Conservation (phyloP, 1,139 yeast genomes). For the Suhomyces atakaporum region DNA sequence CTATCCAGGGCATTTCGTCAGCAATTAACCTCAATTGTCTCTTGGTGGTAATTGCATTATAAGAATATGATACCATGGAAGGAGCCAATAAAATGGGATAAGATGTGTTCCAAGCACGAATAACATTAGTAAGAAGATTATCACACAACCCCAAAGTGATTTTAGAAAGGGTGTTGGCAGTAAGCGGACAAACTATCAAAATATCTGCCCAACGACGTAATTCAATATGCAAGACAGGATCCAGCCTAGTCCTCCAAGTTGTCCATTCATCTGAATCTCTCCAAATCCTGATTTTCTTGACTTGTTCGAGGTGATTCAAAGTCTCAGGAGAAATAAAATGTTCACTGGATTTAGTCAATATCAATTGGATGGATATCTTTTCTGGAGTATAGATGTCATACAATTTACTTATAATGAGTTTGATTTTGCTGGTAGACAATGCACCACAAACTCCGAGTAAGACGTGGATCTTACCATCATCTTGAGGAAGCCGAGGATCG, state of each 20-base stretch:
- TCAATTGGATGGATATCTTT: constrained; percentile 74
- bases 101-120: constrained; percentile 90
- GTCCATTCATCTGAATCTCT: constrained; percentile 90
- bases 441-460: constrained; percentile 92
- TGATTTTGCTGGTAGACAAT: constrained; percentile 72
- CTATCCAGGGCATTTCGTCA: constrained; percentile 92
- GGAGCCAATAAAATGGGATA: constrained; percentile 90
- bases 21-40: constrained; percentile 72
- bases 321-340: constrained; percentile 71
- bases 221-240: constrained; percentile 92
- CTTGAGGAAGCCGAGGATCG: constrained; percentile 83
- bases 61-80: constrained; percentile 90
- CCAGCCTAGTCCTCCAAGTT: constrained; percentile 81
- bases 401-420: constrained; percentile 70
- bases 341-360: constrained; percentile 81
- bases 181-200: constrained; percentile 80
- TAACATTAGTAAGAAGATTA: constrained; percentile 80
- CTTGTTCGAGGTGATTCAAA: constrained; percentile 35
- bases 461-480: constrained; percentile 87
- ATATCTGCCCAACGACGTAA: constrained; percentile 95
- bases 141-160: constrained; percentile 89
- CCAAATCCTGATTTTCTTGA: constrained; percentile 68
- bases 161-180: constrained; percentile 90
- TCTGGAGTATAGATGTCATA: constrained; percentile 78
- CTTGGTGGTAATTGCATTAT: constrained; percentile 83